A percentile compares a stretch with the other conserved stretches of the same genome.
These are phyloP conservation scores for Syzygium oleosum DNA, from an alignment of 345 rosid genomes.

Conservation along the genomic window DNA sequence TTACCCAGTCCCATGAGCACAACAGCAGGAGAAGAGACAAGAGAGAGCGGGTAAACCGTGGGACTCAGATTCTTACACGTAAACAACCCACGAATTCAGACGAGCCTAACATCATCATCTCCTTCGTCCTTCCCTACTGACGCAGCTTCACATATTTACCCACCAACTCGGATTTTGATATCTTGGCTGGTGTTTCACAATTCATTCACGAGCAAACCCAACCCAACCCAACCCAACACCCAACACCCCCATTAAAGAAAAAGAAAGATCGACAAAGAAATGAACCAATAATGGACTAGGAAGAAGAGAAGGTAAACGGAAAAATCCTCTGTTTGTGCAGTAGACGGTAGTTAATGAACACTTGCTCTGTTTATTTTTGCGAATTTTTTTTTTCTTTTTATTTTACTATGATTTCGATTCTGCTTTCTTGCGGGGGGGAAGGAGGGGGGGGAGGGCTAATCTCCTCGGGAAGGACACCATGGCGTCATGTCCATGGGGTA, in stretches of 20 bases:
- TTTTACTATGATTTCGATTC: neutral
- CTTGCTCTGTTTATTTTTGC: neutral
- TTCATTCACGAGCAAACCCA: neutral
- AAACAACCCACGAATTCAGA: neutral
- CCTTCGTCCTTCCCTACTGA: neutral
- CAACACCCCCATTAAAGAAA: neutral
- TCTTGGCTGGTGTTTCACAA: neutral
- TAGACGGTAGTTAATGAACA: neutral
- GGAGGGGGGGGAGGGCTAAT: neutral
- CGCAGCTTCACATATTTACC: neutral
- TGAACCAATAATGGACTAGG: neutral
- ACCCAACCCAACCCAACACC: neutral
- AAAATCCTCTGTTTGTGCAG: neutral
- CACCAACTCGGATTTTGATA: neutral
- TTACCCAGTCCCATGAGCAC: neutral
- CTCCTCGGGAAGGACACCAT: slow-evolving; percentile 36
- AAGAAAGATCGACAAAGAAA: neutral
- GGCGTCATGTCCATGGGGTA: slow-evolving; percentile 55
- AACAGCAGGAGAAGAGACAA: neutral
- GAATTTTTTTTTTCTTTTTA: neutral
- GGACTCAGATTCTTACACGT: neutral
- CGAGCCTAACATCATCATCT: neutral
- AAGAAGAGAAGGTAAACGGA: neutral
- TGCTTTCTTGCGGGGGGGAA: neutral
- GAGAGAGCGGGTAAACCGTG: neutral